Percentiles rank a stretch among this genome's conserved stretches.
These are phyloP conservation scores for Graphilbum fragrans DNA, from an alignment of 2,329 filamentous ascomycete species.

Conservation along the genomic window DNA sequence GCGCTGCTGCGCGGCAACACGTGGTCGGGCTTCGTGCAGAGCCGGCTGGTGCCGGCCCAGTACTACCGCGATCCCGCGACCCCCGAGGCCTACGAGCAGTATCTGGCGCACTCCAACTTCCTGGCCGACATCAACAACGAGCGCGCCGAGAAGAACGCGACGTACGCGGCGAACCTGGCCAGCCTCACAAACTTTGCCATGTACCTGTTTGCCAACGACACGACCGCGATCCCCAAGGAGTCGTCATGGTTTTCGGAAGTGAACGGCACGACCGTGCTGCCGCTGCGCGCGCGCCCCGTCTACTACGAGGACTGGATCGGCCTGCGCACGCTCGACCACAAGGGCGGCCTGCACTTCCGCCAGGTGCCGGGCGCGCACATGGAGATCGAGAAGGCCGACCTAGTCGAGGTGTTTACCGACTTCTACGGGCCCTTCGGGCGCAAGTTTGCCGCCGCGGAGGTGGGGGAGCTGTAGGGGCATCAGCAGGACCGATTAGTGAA, in stretches of 20 bases:
- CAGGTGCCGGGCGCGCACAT: conserved; percentile 71
- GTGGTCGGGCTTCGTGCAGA: conserved; percentile 70
- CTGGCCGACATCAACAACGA: conserved; percentile 97
- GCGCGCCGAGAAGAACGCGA: conserved; percentile 46
- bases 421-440: conserved; percentile 46
- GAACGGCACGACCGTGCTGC: conserved; percentile 55
- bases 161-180: conserved; percentile 61
- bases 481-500: too few relatives aligned
- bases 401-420: conserved; percentile 53
- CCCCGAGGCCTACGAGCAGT: conserved; percentile 56
- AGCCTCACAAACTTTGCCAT: conserved; percentile 69
- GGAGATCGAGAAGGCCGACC: conserved; percentile 53
- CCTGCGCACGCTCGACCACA: conserved; percentile 63
- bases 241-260: conserved; percentile 84
- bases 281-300: conserved; percentile 55
- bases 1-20: conserved; percentile 67
- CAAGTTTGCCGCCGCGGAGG: neutral
- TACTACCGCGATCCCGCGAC: conserved; percentile 66
- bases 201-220: conserved; percentile 82
- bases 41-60: conserved; percentile 76
- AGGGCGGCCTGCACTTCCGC: conserved; percentile 66
- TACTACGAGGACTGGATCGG: conserved; percentile 95
- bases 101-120: conserved; percentile 74
- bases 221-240: conserved; percentile 79
- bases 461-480: neutral